Conservation (phyloP, 768 basidiomycete species). For the Calvatia gigantea region DNA sequence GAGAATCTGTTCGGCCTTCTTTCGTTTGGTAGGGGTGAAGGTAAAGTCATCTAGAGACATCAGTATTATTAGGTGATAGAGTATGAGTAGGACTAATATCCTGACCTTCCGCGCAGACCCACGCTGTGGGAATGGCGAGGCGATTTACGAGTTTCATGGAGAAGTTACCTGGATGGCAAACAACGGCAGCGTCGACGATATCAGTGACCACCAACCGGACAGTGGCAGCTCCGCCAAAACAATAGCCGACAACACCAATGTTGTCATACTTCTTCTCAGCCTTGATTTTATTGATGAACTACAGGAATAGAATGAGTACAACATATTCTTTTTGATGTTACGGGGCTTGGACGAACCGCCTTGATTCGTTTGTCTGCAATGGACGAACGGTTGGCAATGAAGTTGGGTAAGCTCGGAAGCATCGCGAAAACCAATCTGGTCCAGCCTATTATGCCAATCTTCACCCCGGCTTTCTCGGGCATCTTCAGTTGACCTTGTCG, state of each 20-base stretch:
- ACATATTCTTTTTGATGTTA: background rate
- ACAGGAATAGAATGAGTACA: background rate
- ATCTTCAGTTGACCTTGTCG: constrained; percentile 20
- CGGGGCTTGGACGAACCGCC: constrained; percentile 14
- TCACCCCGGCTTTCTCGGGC: constrained; percentile 32
- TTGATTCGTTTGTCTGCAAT: constrained; percentile 27
- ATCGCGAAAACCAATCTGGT: constrained; percentile 21
- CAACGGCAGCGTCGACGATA: constrained; percentile 34
- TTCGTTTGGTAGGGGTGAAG: constrained; percentile 27
- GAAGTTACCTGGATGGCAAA: constrained; percentile 38
- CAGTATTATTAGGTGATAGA: background rate
- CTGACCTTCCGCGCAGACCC: constrained; percentile 41
- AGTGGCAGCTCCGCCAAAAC: constrained; percentile 37
- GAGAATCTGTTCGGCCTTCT: constrained; percentile 33
- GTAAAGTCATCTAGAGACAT: constrained; percentile 32
- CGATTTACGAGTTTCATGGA: constrained; percentile 30
- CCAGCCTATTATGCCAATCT: constrained; percentile 27
- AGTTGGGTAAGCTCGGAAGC: constrained; percentile 27
- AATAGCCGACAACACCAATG: constrained; percentile 41
- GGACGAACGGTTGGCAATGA: constrained; percentile 28
- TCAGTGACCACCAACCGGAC: constrained; percentile 34
- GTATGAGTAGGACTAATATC: background rate
- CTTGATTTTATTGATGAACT: constrained; percentile 33
- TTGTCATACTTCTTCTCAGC: constrained; percentile 37
- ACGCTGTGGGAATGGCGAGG: constrained; percentile 35